Evolutionary conservation across 1,284 basidiomycete species (phyloP).

Genomic region (Cutaneotrichosporon cutaneum): DNA sequence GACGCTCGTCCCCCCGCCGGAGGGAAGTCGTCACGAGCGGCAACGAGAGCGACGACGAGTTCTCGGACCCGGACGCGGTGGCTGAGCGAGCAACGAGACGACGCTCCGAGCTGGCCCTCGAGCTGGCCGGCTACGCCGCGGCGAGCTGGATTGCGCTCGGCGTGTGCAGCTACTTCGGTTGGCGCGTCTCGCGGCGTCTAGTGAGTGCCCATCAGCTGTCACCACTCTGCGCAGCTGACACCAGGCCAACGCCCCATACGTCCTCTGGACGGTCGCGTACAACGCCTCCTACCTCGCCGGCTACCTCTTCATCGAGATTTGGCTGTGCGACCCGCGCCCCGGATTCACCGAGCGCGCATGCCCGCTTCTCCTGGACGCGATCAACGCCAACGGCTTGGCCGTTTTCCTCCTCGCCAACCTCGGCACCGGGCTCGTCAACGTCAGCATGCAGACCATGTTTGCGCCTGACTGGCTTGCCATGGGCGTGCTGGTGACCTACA

Average conservation of each 20-base stretch:
- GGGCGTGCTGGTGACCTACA: conserved; percentile 66
- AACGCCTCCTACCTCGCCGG: conserved; percentile 81
- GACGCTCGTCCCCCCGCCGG: conserved; percentile 7
- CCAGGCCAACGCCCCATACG: conserved; percentile 84
- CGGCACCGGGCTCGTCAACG: conserved; percentile 79
- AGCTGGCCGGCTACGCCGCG: conserved; percentile 71
- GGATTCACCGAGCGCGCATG: conserved; percentile 31
- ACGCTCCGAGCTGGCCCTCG: conserved; percentile 64
- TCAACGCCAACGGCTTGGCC: conserved; percentile 76
- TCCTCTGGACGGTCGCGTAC: conserved; percentile 85
- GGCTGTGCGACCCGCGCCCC: conserved; percentile 50
- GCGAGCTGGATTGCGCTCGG: conserved; percentile 73
- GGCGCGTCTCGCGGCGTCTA: conserved; percentile 68
- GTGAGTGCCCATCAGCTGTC: conserved; percentile 55
- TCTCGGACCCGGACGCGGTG: conserved; percentile 5
- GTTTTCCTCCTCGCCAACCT: conserved; percentile 87
- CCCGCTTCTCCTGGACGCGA: conserved; percentile 69
- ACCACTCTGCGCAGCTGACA: conserved; percentile 2
- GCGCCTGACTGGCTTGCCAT: conserved; percentile 57
- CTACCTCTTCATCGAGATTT: conserved; percentile 73
- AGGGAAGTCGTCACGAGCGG: conserved; percentile 1
- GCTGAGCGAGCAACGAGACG: conserved; percentile 57
- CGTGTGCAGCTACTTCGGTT: conserved; percentile 41
- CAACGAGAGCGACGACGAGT: conserved; percentile 12
- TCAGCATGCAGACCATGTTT: conserved; percentile 81